Conservation (phyloP, 768 basidiomycete genomes). For the Lactarius hengduanensis region DNA sequence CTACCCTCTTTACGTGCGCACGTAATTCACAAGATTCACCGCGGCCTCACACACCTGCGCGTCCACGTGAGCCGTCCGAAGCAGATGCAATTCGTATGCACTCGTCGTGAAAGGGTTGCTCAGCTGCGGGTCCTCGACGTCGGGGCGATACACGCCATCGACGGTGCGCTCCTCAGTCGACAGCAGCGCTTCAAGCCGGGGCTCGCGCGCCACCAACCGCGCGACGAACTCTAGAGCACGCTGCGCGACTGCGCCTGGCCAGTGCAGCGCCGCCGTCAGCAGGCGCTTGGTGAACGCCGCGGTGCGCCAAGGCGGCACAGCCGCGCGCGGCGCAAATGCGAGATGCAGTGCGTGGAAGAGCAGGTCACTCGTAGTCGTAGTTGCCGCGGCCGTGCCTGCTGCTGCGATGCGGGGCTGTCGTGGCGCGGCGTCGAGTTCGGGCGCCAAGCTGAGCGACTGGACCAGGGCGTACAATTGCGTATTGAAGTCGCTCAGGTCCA, state of each 20-base stretch:
- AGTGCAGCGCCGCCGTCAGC: constrained; percentile 73
- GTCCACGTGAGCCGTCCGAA: constrained; percentile 63
- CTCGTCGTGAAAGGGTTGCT: constrained; percentile 79
- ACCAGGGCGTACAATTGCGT: constrained; percentile 81
- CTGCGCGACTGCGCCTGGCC: constrained; percentile 65
- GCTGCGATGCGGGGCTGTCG: no score
- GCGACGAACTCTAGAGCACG: constrained; percentile 74
- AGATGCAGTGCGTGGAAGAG: constrained; percentile 84
- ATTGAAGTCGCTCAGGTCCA: constrained; percentile 90
- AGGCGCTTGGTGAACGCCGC: constrained; percentile 96
- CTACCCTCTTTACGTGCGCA: constrained; percentile 35
- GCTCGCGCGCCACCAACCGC: constrained; percentile 69
- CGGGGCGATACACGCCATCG: constrained; percentile 82
- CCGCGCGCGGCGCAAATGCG: constrained; percentile 73
- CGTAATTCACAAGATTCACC: constrained; percentile 49
- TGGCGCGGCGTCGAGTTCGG: constrained; percentile 58
- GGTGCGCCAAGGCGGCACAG: constrained; percentile 69
- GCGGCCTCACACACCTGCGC: constrained; percentile 67
- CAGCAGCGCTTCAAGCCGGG: constrained; percentile 79
- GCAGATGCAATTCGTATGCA: constrained; percentile 79
- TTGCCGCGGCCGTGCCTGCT: neutral
- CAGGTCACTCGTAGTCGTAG: constrained; percentile 51
- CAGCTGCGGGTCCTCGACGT: constrained; percentile 87
- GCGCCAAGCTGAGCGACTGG: constrained; percentile 64
- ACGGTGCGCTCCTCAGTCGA: constrained; percentile 82